Conservation (phyloP, 805 yeast species). For the Metschnikowia chrysomelidarum region DNA sequence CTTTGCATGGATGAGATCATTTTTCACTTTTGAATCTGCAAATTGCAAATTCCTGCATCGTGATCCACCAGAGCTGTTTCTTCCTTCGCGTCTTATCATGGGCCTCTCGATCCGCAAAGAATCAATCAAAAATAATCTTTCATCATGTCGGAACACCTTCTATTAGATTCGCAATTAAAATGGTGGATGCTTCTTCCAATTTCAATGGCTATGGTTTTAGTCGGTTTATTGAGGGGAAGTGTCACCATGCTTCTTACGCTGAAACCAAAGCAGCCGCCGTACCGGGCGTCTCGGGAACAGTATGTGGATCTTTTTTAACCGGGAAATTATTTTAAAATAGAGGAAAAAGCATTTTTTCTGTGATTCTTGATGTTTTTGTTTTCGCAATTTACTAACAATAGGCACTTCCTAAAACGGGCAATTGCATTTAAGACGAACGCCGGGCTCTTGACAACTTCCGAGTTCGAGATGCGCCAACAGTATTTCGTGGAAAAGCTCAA, state of each 20-base stretch:
- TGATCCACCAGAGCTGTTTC: too few relatives aligned
- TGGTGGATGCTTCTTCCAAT: conserved; percentile 93
- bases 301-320: conserved; percentile 20
- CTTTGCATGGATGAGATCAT: too few relatives aligned
- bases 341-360: neutral
- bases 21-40: too few relatives aligned
- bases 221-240: conserved; percentile 75
- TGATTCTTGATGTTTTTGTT: neutral
- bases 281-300: conserved; percentile 51
- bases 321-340: too few relatives aligned
- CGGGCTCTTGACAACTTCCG: conserved; percentile 47
- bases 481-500: conserved; percentile 48
- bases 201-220: conserved; percentile 82
- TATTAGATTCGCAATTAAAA: conserved; percentile 75
- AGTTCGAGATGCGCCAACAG: conserved; percentile 53
- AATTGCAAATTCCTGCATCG: too few relatives aligned
- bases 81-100: too few relatives aligned
- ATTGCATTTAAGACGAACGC: conserved; percentile 55
- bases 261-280: conserved; percentile 51
- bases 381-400: conserved; percentile 13
- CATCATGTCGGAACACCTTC: conserved; percentile 7
- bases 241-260: conserved; percentile 61
- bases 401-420: conserved; percentile 60
- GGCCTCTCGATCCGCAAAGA: too few relatives aligned
- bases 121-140: too few relatives aligned